Base-by-base conservation (phyloP, 176 grass and related monocot genomes). In the Ananas comosus region DNA sequence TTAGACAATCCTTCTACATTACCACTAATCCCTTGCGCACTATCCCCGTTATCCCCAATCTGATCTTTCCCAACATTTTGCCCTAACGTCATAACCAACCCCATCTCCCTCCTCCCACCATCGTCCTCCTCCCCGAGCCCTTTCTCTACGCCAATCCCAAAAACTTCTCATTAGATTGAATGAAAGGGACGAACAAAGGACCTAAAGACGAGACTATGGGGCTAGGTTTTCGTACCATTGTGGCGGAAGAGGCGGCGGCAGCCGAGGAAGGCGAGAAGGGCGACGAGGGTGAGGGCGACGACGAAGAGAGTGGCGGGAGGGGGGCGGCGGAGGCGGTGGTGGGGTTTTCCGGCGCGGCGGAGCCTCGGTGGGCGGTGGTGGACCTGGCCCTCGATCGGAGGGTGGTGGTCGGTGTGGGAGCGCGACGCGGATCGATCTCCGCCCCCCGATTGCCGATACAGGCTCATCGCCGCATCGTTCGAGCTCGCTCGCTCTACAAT, bases 381-480 rank as follows among this genome's bases (percentile, higher is more conserved):
- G 61, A 74, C 65, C 72, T 61, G 61, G 72, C 2, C 2, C 17
- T 61, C 56, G 10, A 6, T 61, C 17, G 17, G 56, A 16, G 51
- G 64, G 52, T 17, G 25, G 17, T 51, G 64, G 27, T 77, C 74
- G 27, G 48, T 11, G 12, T 77, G 64, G 64, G 16, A 49, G 12
- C 74, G 74, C n/a, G 69, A 64, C 8, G 28, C 25, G 65, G 68
- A 47, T 18, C 74, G n/a, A 19, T 77, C 75, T 66, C 52, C 66
- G 2, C 85, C 89, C 50, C 10, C 58, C 19, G 83, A 81, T 70
- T 91, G 95, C 84, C 90, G 88, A 69, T 66, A 82, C 95, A 91
- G 95, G 79, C 90, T 90, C 95, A 99, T 99, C 71, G 70, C 58
- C 48, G 70, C 68, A 76, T 80, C 53, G 27, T 76, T 49, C 68